Evolutionary conservation across 2,329 filamentous ascomycete species (phyloP).

Genomic region (Cordyceps militaris): DNA sequence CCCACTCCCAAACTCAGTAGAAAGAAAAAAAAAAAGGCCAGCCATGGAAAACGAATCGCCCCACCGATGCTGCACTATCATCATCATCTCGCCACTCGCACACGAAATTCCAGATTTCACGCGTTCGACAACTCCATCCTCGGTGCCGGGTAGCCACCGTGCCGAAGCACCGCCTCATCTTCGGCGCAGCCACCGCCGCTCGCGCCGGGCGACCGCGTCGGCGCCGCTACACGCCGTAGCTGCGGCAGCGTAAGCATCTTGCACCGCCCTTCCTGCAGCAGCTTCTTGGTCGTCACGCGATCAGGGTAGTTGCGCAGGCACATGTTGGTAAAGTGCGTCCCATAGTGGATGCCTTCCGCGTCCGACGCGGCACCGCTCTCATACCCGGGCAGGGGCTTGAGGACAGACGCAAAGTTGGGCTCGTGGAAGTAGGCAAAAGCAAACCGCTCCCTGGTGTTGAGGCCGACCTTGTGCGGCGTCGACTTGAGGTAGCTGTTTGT

Average conservation of each 20-base stretch:
- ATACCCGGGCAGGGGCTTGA: conserved; percentile 36
- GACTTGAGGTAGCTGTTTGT: conserved; percentile 38
- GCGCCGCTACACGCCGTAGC: background rate
- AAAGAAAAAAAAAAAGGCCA: background rate
- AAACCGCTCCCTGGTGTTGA: conserved; percentile 40
- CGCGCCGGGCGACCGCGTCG: background rate
- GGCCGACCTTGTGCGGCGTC: conserved; percentile 43
- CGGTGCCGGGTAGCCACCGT: background rate
- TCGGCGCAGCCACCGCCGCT: background rate
- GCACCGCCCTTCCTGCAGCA: conserved; percentile 26
- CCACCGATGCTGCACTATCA: background rate
- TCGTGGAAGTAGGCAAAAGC: conserved; percentile 47
- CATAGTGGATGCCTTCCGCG: conserved; percentile 38
- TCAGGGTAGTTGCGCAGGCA: conserved; percentile 43
- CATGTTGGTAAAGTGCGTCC: conserved; percentile 47
- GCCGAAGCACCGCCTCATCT: background rate
- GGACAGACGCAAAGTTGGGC: conserved; percentile 39
- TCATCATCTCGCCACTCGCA: background rate
- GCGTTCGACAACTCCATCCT: background rate
- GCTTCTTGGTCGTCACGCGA: conserved; percentile 34
- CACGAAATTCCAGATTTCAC: background rate
- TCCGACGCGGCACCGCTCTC: conserved; percentile 18
- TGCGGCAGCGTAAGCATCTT: conserved; percentile 16
- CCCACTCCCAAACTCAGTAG: background rate
- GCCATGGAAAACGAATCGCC: background rate